Percentiles rank a stretch among this genome's conserved stretches.
These are phyloP conservation scores for Boletus hoseneyae DNA, from an alignment of 1,284 basidiomycete genomes.

Conservation along the genomic window DNA sequence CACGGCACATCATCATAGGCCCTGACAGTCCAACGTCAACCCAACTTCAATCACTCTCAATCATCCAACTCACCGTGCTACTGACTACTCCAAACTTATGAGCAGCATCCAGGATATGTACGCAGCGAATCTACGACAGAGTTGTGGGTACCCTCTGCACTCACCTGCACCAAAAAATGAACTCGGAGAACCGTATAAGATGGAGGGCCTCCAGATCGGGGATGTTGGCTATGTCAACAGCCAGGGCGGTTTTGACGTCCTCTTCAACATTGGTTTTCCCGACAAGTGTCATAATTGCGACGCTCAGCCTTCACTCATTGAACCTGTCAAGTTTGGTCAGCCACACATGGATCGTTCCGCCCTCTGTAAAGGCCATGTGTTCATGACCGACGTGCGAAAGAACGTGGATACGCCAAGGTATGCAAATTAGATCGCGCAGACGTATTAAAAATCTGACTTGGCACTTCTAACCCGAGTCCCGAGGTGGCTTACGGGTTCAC, in stretches of 20 bases:
- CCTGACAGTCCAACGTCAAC: too few relatives aligned
- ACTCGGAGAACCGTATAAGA: background rate
- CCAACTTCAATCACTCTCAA: too few relatives aligned
- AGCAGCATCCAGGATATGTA: constrained; percentile 1
- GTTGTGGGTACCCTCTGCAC: constrained; percentile 10
- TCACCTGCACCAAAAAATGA: background rate
- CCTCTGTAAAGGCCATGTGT: background rate
- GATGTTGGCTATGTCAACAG: constrained; percentile 7
- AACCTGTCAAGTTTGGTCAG: background rate
- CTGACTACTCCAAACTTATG: background rate
- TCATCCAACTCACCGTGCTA: background rate
- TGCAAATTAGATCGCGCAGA: background rate
- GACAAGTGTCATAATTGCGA: too few relatives aligned
- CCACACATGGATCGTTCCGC: background rate
- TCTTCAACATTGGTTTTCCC: constrained; percentile 9
- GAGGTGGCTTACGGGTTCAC: constrained; percentile 1
- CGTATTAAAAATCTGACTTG: background rate
- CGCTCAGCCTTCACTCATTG: too few relatives aligned
- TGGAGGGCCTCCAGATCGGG: constrained; percentile 8
- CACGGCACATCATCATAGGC: too few relatives aligned
- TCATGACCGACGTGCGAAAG: background rate
- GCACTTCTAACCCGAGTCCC: background rate
- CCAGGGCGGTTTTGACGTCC: constrained; percentile 1
- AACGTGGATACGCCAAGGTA: background rate
- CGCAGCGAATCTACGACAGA: constrained; percentile 6